Evolutionary conservation across 192 early-diverging fungal genomes (phyloP).

Genomic region (Coemansia asiatica): DNA sequence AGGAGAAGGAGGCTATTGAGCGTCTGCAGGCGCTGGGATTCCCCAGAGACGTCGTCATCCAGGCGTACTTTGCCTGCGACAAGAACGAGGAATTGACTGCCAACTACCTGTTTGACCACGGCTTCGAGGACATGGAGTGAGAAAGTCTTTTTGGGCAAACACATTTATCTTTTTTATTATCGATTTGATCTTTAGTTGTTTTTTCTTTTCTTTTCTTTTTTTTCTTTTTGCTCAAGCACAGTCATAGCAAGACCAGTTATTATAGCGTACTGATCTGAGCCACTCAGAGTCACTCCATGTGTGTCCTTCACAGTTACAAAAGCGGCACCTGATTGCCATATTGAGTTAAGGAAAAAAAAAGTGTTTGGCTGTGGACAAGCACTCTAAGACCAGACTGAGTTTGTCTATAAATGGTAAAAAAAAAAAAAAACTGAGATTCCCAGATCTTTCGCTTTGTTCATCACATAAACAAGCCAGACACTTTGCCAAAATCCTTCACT

Average conservation of each 20-base stretch:
- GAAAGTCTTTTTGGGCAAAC: background rate
- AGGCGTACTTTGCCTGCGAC: slow-evolving; percentile 96
- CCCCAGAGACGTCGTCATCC: slow-evolving; percentile 74
- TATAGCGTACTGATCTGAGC: background rate
- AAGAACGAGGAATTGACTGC: slow-evolving; percentile 97
- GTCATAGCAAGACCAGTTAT: background rate
- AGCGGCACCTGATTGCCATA: no score
- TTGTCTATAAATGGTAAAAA: no score
- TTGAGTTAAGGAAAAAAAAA: no score
- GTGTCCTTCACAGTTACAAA: no score
- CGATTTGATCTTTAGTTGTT: background rate
- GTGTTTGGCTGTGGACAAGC: no score
- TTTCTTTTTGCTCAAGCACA: background rate
- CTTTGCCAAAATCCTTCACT: no score
- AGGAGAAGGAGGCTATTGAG: slow-evolving; percentile 89
- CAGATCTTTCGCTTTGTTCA: no score
- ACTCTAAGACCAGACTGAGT: no score
- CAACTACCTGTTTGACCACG: slow-evolving; percentile 91
- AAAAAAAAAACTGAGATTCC: no score
- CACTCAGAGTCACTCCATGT: background rate
- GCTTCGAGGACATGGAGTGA: slow-evolving; percentile 58
- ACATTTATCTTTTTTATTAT: background rate
- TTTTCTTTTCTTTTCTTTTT: background rate
- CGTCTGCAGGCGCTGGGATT: slow-evolving; percentile 82
- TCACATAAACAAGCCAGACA: no score